Conservation (phyloP, 228 moss, liverwort and hornwort species). For the Sphagnum magellanicum region DNA sequence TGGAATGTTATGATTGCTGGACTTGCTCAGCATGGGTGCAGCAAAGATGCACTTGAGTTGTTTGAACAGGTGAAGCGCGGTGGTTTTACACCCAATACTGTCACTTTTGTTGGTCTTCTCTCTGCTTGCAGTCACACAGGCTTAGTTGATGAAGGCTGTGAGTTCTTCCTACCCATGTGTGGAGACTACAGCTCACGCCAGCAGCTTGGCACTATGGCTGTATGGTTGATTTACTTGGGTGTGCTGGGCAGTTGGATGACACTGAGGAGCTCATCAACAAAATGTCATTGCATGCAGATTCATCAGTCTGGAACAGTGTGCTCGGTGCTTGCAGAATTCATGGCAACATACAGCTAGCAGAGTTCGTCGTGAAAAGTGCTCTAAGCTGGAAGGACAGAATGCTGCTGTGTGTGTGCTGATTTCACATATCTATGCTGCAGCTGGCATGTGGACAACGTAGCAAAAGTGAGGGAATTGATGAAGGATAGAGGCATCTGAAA, state of each 20-base stretch:
- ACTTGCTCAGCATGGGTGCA: neutral
- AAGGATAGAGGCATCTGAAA: neutral
- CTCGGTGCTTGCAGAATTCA: conserved; percentile 1
- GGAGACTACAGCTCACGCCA: neutral
- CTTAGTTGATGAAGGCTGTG: neutral
- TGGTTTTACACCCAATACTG: neutral
- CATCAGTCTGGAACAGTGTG: neutral
- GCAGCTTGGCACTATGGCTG: neutral
- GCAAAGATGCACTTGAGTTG: neutral
- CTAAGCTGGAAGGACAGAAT: neutral
- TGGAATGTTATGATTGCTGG: neutral
- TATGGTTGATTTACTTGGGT: conserved; percentile 1
- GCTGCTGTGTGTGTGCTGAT: neutral
- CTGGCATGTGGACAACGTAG: neutral
- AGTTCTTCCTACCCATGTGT: neutral
- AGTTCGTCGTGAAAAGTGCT: neutral
- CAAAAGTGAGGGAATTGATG: neutral
- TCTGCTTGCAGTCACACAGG: neutral
- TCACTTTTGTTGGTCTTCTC: neutral
- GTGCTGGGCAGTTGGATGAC: neutral
- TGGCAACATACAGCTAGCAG: neutral
- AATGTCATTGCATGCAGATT: neutral
- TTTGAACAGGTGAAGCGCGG: neutral
- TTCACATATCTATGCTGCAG: neutral
- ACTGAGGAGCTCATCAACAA: neutral